Base-by-base conservation (phyloP, 75 land plant species). In the Ceratopteris richardii region DNA sequence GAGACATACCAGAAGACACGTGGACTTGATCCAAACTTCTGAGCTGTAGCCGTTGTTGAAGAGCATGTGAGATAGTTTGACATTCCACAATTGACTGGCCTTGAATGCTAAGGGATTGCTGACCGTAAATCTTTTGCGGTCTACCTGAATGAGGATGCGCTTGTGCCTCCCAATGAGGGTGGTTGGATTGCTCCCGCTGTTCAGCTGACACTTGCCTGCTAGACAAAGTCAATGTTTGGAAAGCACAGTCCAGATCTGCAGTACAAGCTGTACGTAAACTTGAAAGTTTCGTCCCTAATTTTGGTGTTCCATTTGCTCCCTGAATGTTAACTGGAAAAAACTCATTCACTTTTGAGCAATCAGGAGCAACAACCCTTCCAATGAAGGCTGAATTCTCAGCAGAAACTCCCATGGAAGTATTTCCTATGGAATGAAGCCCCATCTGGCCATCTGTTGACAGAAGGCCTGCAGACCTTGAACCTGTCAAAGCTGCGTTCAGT, bases 191-290 rank as follows among this genome's bases (percentile, higher is more conserved):
- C 40, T 69, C 65, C 25, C 71, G 63, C 46, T 69, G 44, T n/a
- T 54, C 56, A 42, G 24, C 58, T 16, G 67, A 58, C 1, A 64
- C 46, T 7, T 51, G 69, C 53, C 57, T 42, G 29, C 37, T 28
- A 36, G 74, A 56, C 20, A 75, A 43, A 52, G 42, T 78, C 10
- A 79, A 57, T 18, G 60, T 58, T 61, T 68, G 73, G 30, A 74
- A 46, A 28, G 58, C 61, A 20, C 73, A 46, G 18, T 51, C 83
- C 44, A 74, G 51, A n/a, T 47, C 55, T 51, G 62, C 50, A 56
- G 39, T 25, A 42, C 43, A 56, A n/a, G 64, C 57, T 1, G 29
- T 40, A 48, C 55, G 0, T 0, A 20, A 48, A 9, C 37, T 33
- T 33, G 37, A 33, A 9, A 9, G 3, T 33, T 9, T 33, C 9